Conservation (phyloP, 495 filamentous ascomycete genomes). For the Podospora comata region DNA sequence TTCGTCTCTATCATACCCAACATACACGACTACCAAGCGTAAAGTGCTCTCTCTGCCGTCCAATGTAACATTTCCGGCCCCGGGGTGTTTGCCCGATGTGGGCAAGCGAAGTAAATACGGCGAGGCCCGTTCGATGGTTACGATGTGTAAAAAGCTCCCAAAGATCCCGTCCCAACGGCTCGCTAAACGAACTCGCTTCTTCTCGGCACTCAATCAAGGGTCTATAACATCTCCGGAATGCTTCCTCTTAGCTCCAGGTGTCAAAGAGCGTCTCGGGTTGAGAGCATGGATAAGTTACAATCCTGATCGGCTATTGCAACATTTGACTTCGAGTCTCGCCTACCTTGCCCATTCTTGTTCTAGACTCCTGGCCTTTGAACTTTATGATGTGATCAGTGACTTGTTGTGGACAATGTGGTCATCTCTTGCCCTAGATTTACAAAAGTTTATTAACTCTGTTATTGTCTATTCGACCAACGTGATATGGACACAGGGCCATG, state of each 20-base stretch:
- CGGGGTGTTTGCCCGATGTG: neutral
- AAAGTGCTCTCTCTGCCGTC: neutral
- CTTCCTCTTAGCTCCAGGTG: neutral
- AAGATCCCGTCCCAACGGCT: neutral
- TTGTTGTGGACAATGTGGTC: neutral
- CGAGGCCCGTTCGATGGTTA: neutral
- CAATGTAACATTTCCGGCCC: neutral
- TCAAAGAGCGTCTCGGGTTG: neutral
- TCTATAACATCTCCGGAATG: neutral
- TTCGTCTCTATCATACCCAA: too few relatives aligned
- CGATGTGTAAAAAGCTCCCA: neutral
- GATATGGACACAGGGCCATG: neutral
- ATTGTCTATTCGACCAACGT: neutral
- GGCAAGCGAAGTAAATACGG: slow-evolving; percentile 1
- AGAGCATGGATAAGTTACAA: neutral
- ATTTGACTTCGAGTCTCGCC: neutral
- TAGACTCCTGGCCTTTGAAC: neutral
- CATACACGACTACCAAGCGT: too few relatives aligned
- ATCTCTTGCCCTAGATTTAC: neutral
- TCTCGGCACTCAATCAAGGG: slow-evolving; percentile 1
- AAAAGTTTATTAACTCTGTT: neutral
- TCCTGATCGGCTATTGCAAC: neutral
- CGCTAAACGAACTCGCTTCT: neutral
- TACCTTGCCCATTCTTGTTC: neutral
- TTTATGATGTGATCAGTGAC: neutral